These are phyloP conservation scores for Amanita exitialis DNA, from an alignment of 768 basidiomycete species.

Conservation along the genomic window DNA sequence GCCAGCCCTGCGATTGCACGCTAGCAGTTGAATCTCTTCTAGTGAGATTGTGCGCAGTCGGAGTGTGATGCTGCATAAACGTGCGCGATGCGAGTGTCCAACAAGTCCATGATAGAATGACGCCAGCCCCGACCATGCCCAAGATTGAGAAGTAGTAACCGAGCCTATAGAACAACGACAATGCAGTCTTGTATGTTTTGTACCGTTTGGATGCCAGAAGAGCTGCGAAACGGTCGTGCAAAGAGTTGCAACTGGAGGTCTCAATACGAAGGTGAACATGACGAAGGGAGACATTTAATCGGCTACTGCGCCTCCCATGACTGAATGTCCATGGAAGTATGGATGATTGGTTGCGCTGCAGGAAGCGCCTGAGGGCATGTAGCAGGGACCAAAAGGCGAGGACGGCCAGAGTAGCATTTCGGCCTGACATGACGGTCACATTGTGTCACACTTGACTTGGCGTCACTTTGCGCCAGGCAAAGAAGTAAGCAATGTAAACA, in stretches of 20 bases:
- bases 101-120: conserved; percentile 28
- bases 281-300: conserved; percentile 3
- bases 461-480: conserved; percentile 1
- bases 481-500: background rate
- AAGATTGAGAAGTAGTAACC: conserved; percentile 34
- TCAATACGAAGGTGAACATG: conserved; percentile 30
- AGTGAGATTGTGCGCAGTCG: background rate
- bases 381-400: conserved; percentile 3
- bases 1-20: background rate
- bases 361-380: background rate
- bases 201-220: conserved; percentile 22
- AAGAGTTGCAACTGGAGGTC: conserved; percentile 38
- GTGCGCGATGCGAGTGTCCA: conserved; percentile 9
- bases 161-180: conserved; percentile 36
- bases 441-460: background rate
- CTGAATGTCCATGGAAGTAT: conserved; percentile 1
- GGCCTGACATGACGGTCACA: background rate
- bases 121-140: conserved; percentile 37
- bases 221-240: conserved; percentile 33
- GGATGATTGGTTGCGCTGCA: background rate
- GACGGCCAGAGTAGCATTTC: background rate
- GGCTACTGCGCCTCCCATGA: background rate
- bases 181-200: conserved; percentile 13
- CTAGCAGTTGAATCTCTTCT: background rate
- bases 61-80: background rate